Conservation (phyloP, 2,329 filamentous ascomycete genomes). For the Paraphoma chrysanthemicola region DNA sequence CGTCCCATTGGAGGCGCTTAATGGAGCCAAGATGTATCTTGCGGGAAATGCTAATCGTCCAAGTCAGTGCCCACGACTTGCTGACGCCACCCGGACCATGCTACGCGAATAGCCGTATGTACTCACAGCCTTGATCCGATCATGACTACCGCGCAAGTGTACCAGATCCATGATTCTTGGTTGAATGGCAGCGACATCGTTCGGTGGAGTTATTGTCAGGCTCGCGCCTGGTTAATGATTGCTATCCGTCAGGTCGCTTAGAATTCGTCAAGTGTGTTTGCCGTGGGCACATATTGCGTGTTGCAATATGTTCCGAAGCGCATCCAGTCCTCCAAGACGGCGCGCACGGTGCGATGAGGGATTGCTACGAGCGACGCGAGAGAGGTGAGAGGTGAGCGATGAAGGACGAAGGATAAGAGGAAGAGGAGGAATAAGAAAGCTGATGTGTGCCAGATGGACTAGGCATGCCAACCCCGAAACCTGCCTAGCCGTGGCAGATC, state of each 20-base stretch:
- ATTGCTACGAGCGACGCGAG: neutral
- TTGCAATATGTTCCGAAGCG: slow-evolving; percentile 1
- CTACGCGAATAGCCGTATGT: neutral
- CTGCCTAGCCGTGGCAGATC: slow-evolving; percentile 5
- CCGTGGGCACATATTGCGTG: slow-evolving; percentile 28
- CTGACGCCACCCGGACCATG: too few species aligned
- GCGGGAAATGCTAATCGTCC: slow-evolving; percentile 49
- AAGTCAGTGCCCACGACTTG: neutral
- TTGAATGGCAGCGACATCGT: slow-evolving; percentile 37
- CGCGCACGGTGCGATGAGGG: neutral
- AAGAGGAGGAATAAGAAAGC: slow-evolving; percentile 1
- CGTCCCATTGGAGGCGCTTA: slow-evolving; percentile 61
- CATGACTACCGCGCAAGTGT: slow-evolving; percentile 49
- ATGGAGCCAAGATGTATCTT: slow-evolving; percentile 55
- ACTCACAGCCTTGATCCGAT: slow-evolving; percentile 53
- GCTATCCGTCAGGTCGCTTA: slow-evolving; percentile 24
- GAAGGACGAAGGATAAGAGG: neutral
- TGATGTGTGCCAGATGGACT: neutral
- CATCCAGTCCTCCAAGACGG: neutral
- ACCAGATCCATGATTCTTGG: slow-evolving; percentile 58
- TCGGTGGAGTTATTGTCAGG: slow-evolving; percentile 1
- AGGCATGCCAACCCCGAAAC: slow-evolving; percentile 1
- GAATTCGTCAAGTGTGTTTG: slow-evolving; percentile 11
- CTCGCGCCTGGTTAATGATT: slow-evolving; percentile 2
- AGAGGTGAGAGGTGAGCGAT: neutral